Conservation (phyloP, 2,329 filamentous ascomycete genomes). For the Paecilomyces dactylethromorphus region DNA sequence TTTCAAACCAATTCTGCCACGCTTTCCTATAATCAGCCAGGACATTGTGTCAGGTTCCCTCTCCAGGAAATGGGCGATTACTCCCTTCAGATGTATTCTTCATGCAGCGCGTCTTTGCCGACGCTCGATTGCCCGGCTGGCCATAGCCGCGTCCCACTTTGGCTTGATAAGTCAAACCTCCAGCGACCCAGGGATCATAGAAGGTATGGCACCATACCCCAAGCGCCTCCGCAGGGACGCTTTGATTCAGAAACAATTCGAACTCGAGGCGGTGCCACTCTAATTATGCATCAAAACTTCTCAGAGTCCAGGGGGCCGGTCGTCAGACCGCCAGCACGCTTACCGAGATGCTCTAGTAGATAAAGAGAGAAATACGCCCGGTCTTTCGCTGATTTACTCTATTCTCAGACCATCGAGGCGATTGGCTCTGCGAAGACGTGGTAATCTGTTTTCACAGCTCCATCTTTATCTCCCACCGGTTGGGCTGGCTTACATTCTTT, state of each 20-base stretch:
- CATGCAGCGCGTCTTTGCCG: neutral
- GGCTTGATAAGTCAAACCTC: neutral
- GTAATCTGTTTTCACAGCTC: neutral
- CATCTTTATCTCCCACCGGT: constrained; percentile 46
- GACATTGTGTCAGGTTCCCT: constrained; percentile 2
- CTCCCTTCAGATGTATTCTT: constrained; percentile 2
- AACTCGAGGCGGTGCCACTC: constrained; percentile 9
- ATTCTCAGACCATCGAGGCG: constrained; percentile 9
- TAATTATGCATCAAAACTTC: constrained; percentile 6
- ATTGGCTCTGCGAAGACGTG: neutral
- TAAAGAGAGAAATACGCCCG: neutral
- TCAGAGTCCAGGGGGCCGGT: constrained; percentile 6
- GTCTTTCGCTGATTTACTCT: constrained; percentile 11
- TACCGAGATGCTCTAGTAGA: neutral
- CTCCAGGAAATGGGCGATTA: constrained; percentile 3
- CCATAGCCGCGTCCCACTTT: neutral
- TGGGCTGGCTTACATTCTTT: constrained; percentile 50
- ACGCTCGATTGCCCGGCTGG: neutral
- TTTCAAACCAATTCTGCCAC: constrained; percentile 7
- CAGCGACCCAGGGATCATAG: neutral
- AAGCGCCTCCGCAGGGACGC: neutral
- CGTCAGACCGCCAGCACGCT: neutral
- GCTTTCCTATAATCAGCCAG: constrained; percentile 4
- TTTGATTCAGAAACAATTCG: constrained; percentile 12
- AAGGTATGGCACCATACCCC: neutral